Base-by-base conservation (phyloP, 495 filamentous ascomycete species). In the Neurospora discreta region DNA sequence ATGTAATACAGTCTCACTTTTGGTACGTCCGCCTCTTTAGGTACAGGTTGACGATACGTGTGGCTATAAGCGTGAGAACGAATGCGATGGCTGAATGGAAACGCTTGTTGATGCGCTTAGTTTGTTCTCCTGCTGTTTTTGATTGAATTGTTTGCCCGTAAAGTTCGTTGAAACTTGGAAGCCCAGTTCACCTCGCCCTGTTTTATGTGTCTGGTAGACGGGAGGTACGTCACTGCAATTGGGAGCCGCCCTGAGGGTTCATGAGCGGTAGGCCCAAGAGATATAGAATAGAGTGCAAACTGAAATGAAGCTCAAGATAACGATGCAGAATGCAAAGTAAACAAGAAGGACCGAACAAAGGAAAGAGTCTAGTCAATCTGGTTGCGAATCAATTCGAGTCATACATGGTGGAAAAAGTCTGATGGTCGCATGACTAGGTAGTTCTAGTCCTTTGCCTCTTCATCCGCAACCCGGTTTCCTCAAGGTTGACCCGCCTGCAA, bases 381-480 rank as follows among this genome's bases (percentile, higher is more conserved):
- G 33, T 13, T 36, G 8, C 69, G 13, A 60, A 15, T 33, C 52
- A 33, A 60, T 60, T 60, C 15, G 52, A 60, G 52, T 60, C 52
- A 60, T 33, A 60, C 52, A 60, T 26, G 11, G 30, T 33, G 26
- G n/a, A n/a, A 60, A 60, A 60, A 60, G 52, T 60, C 52, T 60
- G 52, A 60, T 33, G 52, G 69, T 71, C 43, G 69, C 42, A 65
- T 71, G 69, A 71, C 69, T 70, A 38, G n/a, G n/a, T n/a, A n/a
- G 38, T 38, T 39, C 20, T 5, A 36, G 5, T 38, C 69, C 39
- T 70, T 60, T 60, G 36, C 69, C 36, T 42, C 39, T 10, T 42
- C 52, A 33, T 30, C 52, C 23, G 13, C 46, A 60, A 9, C 6
- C 13, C 52, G 23, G 52, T 60, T 16, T 2, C 13, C 52, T 15